A percentile compares a stretch with the other conserved stretches of the same genome.
Evolutionary conservation across 192 early-diverging fungal genomes (phyloP).

Genomic region (Obelidium mucronatum): DNA sequence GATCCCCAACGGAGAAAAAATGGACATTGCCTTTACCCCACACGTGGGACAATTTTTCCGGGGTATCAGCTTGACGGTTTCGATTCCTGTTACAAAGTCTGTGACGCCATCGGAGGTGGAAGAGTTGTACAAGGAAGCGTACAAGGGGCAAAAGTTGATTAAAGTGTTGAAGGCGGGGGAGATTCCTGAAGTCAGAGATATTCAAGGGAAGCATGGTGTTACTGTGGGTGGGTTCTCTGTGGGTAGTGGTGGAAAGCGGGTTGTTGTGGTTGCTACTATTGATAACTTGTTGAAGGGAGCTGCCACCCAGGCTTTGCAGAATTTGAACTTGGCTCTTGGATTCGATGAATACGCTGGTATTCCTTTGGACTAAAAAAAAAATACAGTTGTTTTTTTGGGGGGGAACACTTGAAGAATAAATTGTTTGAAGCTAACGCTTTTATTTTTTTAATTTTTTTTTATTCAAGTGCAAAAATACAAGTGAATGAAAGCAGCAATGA

Average conservation of each 20-base stretch:
- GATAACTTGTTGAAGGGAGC: conserved; percentile 99
- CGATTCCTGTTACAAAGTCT: conserved; percentile 80
- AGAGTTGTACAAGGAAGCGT: conserved; percentile 74
- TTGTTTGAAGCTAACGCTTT: no score
- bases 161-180: conserved; percentile 70
- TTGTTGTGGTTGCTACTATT: conserved; percentile 89
- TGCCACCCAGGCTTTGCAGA: conserved; percentile 98
- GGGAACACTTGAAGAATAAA: no score
- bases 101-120: conserved; percentile 77
- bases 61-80: conserved; percentile 90
- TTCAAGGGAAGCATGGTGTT: conserved; percentile 87
- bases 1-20: background rate
- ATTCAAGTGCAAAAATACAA: no score
- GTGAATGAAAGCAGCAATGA: conserved; percentile 4
- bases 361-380: conserved; percentile 45
- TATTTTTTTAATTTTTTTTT: no score
- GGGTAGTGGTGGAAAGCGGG: conserved; percentile 71
- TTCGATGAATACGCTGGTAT: conserved; percentile 93
- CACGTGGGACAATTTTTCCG: conserved; percentile 94
- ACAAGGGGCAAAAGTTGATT: conserved; percentile 82
- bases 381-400: no score
- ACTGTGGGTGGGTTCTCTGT: conserved; percentile 94
- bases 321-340: conserved; percentile 93
- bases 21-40: conserved; percentile 81
- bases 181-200: conserved; percentile 88